These are phyloP conservation scores for Biscogniauxia sp. DNA, from an alignment of 2,329 filamentous ascomycete genomes.

Conservation along the genomic window DNA sequence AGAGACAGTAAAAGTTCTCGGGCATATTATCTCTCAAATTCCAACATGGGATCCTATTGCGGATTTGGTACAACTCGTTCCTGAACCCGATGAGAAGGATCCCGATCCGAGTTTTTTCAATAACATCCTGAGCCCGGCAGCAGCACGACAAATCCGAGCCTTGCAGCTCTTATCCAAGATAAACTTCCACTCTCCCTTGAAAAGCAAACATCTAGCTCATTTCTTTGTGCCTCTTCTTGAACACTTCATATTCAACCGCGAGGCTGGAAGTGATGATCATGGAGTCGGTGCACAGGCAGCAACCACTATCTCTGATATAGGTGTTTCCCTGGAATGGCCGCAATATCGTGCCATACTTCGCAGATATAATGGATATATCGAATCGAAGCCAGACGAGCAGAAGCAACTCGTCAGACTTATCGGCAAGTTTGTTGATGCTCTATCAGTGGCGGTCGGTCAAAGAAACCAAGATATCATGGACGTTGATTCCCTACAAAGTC, in stretches of 20 bases:
- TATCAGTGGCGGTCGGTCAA: conserved; percentile 54
- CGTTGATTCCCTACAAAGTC: conserved; percentile 33
- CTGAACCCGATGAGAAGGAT: conserved; percentile 60
- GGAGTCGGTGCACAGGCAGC: conserved; percentile 85
- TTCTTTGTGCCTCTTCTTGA: conserved; percentile 91
- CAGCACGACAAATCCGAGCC: conserved; percentile 80
- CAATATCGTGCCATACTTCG: conserved; percentile 84
- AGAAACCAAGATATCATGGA: conserved; percentile 42
- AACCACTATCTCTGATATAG: conserved; percentile 72
- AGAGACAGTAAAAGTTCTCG: conserved; percentile 78
- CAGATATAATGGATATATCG: conserved; percentile 79
- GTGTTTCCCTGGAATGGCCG: conserved; percentile 79
- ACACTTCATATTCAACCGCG: conserved; percentile 86
- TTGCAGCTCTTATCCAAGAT: conserved; percentile 72
- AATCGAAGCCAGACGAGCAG: conserved; percentile 75
- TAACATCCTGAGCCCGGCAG: conserved; percentile 87
- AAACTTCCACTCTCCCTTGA: conserved; percentile 62
- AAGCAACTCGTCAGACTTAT: conserved; percentile 84
- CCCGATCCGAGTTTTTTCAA: conserved; percentile 76
- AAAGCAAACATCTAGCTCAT: conserved; percentile 75
- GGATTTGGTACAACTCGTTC: conserved; percentile 71
- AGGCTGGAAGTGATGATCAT: conserved; percentile 72
- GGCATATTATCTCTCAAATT: conserved; percentile 71
- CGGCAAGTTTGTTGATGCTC: conserved; percentile 74
- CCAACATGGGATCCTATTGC: conserved; percentile 67